These are phyloP conservation scores for Neospermospora avenae DNA, from an alignment of 2,329 filamentous ascomycete genomes.

Conservation along the genomic window DNA sequence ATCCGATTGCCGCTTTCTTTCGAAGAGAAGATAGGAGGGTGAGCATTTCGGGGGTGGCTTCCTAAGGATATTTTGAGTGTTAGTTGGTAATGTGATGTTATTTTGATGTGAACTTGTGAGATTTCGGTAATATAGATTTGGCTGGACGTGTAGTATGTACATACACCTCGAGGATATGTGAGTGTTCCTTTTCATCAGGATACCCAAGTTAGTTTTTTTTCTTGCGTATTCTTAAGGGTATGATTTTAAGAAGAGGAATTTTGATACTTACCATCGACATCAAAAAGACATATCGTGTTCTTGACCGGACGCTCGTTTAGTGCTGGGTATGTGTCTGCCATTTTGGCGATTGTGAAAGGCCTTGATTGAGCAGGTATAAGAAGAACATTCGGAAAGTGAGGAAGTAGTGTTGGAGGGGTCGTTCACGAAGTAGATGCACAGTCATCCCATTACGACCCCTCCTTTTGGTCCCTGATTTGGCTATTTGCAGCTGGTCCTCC, in stretches of 20 bases:
- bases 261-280: too few species aligned
- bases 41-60: slow-evolving; percentile 77
- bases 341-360: background rate
- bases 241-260: too few species aligned
- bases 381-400: background rate
- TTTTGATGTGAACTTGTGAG: slow-evolving; percentile 3
- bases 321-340: slow-evolving; percentile 49
- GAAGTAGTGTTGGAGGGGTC: background rate
- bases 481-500: background rate
- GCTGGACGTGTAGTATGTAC: slow-evolving; percentile 47
- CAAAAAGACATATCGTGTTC: slow-evolving; percentile 93
- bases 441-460: background rate
- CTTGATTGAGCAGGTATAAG: background rate
- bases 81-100: background rate
- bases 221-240: too few species aligned
- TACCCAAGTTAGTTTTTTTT: too few species aligned
- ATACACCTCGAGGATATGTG: slow-evolving; percentile 69
- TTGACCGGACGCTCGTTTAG: slow-evolving; percentile 81
- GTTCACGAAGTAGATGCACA: background rate
- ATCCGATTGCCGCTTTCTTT: slow-evolving; percentile 84
- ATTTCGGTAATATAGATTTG: background rate
- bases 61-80: slow-evolving; percentile 40
- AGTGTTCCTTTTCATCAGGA: too few species aligned
- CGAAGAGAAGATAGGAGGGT: slow-evolving; percentile 74
- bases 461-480: background rate